Conservation (phyloP, 805 yeast species). For the Candida silvatica region DNA sequence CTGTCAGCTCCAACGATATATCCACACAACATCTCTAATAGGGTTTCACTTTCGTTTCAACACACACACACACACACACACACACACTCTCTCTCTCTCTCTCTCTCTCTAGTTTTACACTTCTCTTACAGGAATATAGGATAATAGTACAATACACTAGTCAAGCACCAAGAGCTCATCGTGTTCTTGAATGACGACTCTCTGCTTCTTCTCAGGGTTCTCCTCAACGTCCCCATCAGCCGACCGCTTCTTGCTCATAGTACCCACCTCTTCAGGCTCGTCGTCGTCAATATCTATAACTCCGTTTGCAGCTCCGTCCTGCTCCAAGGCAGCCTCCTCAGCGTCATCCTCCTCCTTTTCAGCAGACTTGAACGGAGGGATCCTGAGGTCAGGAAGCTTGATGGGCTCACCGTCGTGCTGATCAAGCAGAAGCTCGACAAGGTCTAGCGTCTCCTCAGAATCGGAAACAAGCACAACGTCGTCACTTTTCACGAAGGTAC, state of each 20-base stretch:
- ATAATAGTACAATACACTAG: too few species aligned
- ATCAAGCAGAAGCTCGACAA: slow-evolving; percentile 51
- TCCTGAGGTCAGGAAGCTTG: slow-evolving; percentile 14
- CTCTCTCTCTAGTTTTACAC: too few species aligned
- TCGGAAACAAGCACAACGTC: slow-evolving; percentile 65
- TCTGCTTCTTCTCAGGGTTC: background rate
- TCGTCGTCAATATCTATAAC: slow-evolving; percentile 1
- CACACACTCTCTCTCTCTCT: background rate
- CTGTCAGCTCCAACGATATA: background rate
- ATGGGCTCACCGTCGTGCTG: slow-evolving; percentile 7
- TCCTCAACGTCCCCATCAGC: background rate
- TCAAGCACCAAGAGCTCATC: too few species aligned
- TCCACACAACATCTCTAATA: slow-evolving; percentile 5
- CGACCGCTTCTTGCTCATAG: too few species aligned
- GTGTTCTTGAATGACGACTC: too few species aligned
- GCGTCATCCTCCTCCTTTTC: slow-evolving; percentile 17
- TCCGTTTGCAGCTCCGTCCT: slow-evolving; percentile 2
- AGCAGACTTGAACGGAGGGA: slow-evolving; percentile 13
- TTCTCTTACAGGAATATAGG: too few species aligned
- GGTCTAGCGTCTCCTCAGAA: slow-evolving; percentile 61
- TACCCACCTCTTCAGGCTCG: background rate
- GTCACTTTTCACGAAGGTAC: slow-evolving; percentile 46
- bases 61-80: too few species aligned
- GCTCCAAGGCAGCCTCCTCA: slow-evolving; percentile 11
- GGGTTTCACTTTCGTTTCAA: background rate